Evolutionary conservation across 257 asterid genomes (phyloP).

Genomic region (Solanum bulbocastanum): DNA sequence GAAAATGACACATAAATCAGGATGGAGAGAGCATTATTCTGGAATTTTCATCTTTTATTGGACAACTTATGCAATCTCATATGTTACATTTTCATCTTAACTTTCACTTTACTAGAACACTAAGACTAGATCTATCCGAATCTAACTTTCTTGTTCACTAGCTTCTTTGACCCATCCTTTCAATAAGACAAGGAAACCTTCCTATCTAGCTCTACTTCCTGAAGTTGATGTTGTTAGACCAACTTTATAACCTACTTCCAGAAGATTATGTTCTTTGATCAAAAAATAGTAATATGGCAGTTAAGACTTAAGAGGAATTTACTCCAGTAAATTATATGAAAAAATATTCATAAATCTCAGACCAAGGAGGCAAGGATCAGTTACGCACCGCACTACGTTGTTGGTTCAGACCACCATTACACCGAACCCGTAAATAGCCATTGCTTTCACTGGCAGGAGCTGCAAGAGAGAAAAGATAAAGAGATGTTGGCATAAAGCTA

Average conservation of each 20-base stretch:
- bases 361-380: not conserved
- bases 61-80: not conserved
- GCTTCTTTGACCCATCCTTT: not conserved
- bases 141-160: not conserved
- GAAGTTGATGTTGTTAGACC: not conserved
- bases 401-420: conserved; percentile 98
- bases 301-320: not conserved
- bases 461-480: conserved; percentile 18
- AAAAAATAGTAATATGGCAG: not conserved
- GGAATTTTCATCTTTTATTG: not conserved
- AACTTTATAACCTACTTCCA: not conserved
- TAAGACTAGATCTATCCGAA: not conserved
- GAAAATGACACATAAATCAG: not conserved
- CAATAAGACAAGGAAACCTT: not conserved
- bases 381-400: conserved; percentile 86
- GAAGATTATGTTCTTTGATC: not conserved
- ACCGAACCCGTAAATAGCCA: conserved; percentile 94
- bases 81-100: not conserved
- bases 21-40: not conserved
- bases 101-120: not conserved
- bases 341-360: not conserved
- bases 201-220: not conserved
- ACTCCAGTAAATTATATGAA: not conserved
- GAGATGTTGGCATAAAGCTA: not conserved
- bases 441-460: conserved; percentile 76